phyloP scores from a whole-genome alignment of 2,329 filamentous ascomycete species.

The Diaporthe vaccinii region DNA sequence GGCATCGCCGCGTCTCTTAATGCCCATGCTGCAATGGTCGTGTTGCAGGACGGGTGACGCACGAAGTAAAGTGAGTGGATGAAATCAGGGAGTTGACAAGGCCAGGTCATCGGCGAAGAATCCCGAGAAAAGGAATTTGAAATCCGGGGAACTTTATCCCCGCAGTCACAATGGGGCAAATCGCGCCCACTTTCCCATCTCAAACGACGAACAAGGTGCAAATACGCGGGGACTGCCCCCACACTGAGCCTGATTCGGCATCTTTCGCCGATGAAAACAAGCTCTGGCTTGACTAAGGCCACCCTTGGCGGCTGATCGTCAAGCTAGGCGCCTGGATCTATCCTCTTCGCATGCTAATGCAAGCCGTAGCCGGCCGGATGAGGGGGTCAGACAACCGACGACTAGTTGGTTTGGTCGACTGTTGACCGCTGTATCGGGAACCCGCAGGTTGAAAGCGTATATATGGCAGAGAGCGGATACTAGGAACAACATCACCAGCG shows the following conservation, averaged over 20 bases:
- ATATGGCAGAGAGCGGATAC: constrained; percentile 1
- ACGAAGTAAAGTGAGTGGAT: constrained; percentile 9
- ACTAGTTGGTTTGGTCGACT: constrained; percentile 6
- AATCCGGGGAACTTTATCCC: constrained; percentile 10
- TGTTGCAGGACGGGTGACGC: not conserved
- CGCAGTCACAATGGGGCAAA: not conserved
- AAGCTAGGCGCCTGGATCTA: constrained; percentile 9
- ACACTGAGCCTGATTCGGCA: not conserved
- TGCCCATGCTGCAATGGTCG: constrained; percentile 2
- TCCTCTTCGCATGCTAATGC: constrained; percentile 21
- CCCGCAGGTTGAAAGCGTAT: constrained; percentile 1
- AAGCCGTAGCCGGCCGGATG: constrained; percentile 5
- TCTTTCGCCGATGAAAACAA: not conserved
- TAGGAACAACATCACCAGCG: not conserved
- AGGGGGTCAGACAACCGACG: constrained; percentile 13
- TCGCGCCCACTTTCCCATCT: constrained; percentile 3
- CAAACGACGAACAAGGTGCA: not conserved
- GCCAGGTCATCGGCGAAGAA: constrained; percentile 12
- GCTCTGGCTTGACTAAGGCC: not conserved
- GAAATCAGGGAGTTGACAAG: not conserved
- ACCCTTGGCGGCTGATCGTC: constrained; percentile 6
- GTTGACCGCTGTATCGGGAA: constrained; percentile 23
- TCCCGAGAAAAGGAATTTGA: constrained; percentile 12
- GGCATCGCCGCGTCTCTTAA: constrained; percentile 26
- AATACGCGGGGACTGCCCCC: not conserved